phyloP scores from a whole-genome alignment of 2,329 filamentous ascomycete species.

The Pestalotiopsis sp. region DNA sequence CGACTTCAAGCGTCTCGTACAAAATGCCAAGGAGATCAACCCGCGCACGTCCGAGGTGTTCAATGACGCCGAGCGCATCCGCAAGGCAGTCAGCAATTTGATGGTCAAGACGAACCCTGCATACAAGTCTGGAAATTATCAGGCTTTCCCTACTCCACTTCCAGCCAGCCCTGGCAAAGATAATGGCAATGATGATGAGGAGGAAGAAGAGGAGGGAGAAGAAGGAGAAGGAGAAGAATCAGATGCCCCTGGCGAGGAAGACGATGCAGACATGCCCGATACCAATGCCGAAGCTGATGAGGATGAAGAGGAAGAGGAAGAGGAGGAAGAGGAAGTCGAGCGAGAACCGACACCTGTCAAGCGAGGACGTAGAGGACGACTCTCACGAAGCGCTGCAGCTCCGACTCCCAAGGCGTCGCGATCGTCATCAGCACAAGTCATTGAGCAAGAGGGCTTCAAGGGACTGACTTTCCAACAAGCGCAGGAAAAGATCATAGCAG shows the following conservation, averaged over 20 bases:
- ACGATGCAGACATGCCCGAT: constrained; percentile 11
- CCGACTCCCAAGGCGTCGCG: constrained; percentile 35
- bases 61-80: constrained; percentile 82
- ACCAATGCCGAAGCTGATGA: constrained; percentile 28
- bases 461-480: constrained; percentile 81
- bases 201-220: constrained; percentile 23
- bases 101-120: constrained; percentile 88
- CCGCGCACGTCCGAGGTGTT: constrained; percentile 71
- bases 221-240: constrained; percentile 17
- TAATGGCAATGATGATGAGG: constrained; percentile 29
- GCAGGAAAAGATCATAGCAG: constrained; percentile 81
- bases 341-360: constrained; percentile 22
- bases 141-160: constrained; percentile 73
- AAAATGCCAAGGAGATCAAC: constrained; percentile 85
- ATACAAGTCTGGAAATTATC: constrained; percentile 69
- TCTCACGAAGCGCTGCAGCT: constrained; percentile 32
- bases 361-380: constrained; percentile 29
- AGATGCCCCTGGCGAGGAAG: constrained; percentile 10
- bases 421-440: constrained; percentile 37
- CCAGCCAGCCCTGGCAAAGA: constrained; percentile 50
- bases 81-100: constrained; percentile 83
- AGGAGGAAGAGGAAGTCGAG: constrained; percentile 22
- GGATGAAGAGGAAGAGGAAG: constrained; percentile 10
- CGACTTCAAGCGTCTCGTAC: constrained; percentile 85
- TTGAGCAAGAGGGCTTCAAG: constrained; percentile 62